phyloP scores from a whole-genome alignment of 805 yeast species.

The Ogataea parapolymorpha region DNA sequence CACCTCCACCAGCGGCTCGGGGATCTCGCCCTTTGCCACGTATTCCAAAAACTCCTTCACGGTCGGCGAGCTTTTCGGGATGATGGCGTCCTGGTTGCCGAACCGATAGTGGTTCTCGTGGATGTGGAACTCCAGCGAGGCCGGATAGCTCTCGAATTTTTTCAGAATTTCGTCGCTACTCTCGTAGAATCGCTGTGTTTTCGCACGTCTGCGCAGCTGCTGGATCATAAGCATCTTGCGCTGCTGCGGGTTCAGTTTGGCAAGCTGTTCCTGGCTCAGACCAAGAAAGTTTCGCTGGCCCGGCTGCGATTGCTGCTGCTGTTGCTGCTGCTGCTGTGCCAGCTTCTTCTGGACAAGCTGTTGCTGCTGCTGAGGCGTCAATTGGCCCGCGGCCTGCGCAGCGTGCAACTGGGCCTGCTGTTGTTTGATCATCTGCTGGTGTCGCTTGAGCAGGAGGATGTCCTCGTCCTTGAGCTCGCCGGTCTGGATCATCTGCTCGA shows the following conservation, averaged over 20 bases:
- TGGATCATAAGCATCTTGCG: conserved; percentile 42
- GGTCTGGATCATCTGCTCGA: conserved; percentile 30
- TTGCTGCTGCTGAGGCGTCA: conserved; percentile 11
- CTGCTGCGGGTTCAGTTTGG: conserved; percentile 37
- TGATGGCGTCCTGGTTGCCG: conserved; percentile 83
- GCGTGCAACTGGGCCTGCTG: conserved; percentile 26
- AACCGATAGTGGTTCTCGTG: conserved; percentile 89
- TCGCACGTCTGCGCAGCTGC: conserved; percentile 41
- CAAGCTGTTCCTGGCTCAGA: conserved; percentile 30
- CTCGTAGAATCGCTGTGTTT: conserved; percentile 59
- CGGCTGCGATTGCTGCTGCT: conserved; percentile 21
- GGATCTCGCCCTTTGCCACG: conserved; percentile 78
- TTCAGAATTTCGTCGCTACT: conserved; percentile 68
- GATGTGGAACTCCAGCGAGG: conserved; percentile 85
- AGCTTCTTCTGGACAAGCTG: conserved; percentile 11
- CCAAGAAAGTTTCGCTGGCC: conserved; percentile 27
- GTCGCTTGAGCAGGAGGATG: conserved; percentile 30
- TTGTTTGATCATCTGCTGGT: conserved; percentile 31
- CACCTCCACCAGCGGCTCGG: conserved; percentile 86
- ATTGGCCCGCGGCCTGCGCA: conserved; percentile 18
- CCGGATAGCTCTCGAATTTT: conserved; percentile 72
- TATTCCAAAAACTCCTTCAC: conserved; percentile 76
- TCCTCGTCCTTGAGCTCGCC: conserved; percentile 33
- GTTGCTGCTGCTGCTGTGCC: conserved; percentile 21
- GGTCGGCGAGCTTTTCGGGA: conserved; percentile 75